Percentiles rank a stretch among this genome's conserved stretches.
These are phyloP conservation scores for Quercus gilva DNA, from an alignment of 306 rosid genomes.

Conservation along the genomic window DNA sequence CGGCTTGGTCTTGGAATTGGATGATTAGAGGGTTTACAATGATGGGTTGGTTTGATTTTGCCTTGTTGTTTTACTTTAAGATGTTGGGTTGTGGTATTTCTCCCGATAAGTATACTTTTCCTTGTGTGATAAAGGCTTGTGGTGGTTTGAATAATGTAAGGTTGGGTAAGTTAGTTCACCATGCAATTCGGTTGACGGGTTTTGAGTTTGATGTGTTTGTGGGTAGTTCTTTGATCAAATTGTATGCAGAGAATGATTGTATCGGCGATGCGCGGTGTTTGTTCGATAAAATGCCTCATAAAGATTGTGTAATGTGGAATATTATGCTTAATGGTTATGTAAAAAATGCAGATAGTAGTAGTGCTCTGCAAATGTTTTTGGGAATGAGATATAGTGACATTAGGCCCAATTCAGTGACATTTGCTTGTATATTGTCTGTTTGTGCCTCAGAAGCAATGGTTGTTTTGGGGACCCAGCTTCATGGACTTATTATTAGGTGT, in stretches of 20 bases:
- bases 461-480: conserved; percentile 65
- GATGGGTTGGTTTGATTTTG: conserved; percentile 53
- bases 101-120: conserved; percentile 90
- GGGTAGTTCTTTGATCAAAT: conserved; percentile 67
- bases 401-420: conserved; percentile 57
- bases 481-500: conserved; percentile 49
- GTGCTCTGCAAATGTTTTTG: conserved; percentile 42
- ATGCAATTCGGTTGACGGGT: conserved; percentile 42
- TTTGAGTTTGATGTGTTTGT: conserved; percentile 58
- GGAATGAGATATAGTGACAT: conserved; percentile 44
- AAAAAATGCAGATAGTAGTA: conserved; percentile 49
- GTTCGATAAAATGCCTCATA: conserved; percentile 64
- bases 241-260: conserved; percentile 61
- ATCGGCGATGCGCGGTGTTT: conserved; percentile 53
- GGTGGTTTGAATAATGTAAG: conserved; percentile 57
- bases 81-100: conserved; percentile 61
- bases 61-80: conserved; percentile 71
- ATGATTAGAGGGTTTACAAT: conserved; percentile 66
- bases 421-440: conserved; percentile 51
- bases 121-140: conserved; percentile 75
- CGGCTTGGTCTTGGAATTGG: conserved; percentile 75
- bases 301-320: conserved; percentile 69
- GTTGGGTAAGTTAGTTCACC: conserved; percentile 54
- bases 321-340: conserved; percentile 76
- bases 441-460: conserved; percentile 56